A percentile compares a stretch with the other conserved stretches of the same genome.
Evolutionary conservation across 2,329 filamentous ascomycete species (phyloP).

Genomic region (Capronia americana): DNA sequence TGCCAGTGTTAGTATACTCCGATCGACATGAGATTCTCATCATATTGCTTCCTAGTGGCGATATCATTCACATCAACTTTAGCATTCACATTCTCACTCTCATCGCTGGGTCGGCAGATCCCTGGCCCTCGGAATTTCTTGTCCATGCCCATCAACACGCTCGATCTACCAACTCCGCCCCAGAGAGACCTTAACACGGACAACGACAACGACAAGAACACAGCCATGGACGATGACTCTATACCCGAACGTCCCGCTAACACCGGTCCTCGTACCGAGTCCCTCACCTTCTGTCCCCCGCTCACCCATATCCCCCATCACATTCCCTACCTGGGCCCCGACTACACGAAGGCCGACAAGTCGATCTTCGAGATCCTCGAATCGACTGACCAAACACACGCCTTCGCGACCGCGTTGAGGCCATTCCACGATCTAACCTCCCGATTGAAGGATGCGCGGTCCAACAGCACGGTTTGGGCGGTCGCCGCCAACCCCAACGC

Average conservation of each 20-base stretch:
- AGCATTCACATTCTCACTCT: no score
- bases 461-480: conserved; percentile 8
- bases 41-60: no score
- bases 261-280: background rate
- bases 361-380: conserved; percentile 1
- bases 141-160: no score
- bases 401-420: background rate
- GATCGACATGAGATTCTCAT: no score
- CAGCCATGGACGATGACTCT: no score
- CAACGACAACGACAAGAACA: no score
- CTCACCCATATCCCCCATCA: background rate
- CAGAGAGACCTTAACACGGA: no score
- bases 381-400: background rate
- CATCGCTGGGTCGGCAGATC: no score
- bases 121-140: no score
- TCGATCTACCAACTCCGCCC: no score
- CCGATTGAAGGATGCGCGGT: background rate
- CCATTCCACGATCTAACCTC: conserved; percentile 1
- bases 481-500: background rate
- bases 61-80: no score
- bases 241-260: background rate
- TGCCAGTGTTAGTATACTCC: no score
- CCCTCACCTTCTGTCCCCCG: conserved; percentile 6
- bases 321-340: conserved; percentile 4
- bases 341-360: conserved; percentile 1